Percentiles rank a stretch among this genome's conserved stretches.
Evolutionary conservation across 1,139 yeast genomes (phyloP).

Genomic region (Yamadazyma diospyri): DNA sequence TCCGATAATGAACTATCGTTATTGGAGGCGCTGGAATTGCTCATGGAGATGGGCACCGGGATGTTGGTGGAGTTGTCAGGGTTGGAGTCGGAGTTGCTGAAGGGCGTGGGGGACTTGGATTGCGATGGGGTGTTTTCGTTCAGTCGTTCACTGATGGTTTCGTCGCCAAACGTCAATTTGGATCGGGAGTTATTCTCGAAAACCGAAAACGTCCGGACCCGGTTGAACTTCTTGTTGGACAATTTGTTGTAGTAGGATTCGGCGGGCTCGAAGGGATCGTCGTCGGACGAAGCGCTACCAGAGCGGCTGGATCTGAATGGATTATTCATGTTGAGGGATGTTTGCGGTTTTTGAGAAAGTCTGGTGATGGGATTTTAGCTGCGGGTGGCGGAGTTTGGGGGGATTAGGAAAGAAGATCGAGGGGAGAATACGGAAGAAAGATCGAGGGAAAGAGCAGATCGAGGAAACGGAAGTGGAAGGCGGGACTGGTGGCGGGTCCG

Average conservation of each 20-base stretch:
- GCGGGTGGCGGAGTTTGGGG: background rate
- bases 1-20: background rate
- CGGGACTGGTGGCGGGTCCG: no score
- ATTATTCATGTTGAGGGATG: no score
- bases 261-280: constrained; percentile 64
- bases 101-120: constrained; percentile 6
- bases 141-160: constrained; percentile 17
- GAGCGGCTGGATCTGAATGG: constrained; percentile 8
- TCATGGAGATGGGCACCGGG: constrained; percentile 1
- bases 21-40: background rate
- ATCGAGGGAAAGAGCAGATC: no score
- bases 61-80: constrained; percentile 1
- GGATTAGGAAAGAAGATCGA: no score
- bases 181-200: constrained; percentile 21
- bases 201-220: constrained; percentile 53
- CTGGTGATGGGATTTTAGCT: background rate
- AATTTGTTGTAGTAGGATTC: constrained; percentile 56
- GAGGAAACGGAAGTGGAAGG: no score
- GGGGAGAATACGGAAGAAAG: no score
- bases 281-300: constrained; percentile 31
- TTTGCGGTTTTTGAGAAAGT: background rate
- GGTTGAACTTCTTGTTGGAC: constrained; percentile 32
- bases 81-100: background rate
- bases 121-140: constrained; percentile 2
- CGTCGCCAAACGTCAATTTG: constrained; percentile 6